Evolutionary conservation across 2,329 filamentous ascomycete species (phyloP).

Genomic region (Cladosporium austrohemisphaericum): DNA sequence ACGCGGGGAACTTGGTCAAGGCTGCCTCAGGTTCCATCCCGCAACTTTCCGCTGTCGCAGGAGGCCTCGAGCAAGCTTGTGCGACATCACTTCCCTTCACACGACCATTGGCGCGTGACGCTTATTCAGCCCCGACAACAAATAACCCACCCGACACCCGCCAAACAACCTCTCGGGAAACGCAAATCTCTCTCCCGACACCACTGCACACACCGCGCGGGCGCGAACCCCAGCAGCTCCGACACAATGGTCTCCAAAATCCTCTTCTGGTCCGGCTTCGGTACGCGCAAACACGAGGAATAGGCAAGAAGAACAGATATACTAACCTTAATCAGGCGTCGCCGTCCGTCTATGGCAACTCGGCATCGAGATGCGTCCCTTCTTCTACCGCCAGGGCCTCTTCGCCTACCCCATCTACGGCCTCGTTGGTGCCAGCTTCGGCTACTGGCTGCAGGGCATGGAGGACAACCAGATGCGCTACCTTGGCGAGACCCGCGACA

Average conservation of each 20-base stretch:
- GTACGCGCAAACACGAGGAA: conserved; percentile 47
- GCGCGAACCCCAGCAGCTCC: conserved; percentile 12
- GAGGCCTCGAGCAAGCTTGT: no score
- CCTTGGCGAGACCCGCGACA: conserved; percentile 72
- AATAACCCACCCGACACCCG: no score
- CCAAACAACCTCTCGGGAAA: no score
- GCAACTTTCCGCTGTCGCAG: no score
- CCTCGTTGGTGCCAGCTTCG: conserved; percentile 81
- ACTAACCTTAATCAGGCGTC: conserved; percentile 59
- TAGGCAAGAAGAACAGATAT: background rate
- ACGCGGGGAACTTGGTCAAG: no score
- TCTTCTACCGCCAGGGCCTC: conserved; percentile 78
- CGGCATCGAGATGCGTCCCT: conserved; percentile 95
- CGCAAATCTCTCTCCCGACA: background rate
- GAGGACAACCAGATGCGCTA: conserved; percentile 76
- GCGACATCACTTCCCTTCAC: conserved; percentile 12
- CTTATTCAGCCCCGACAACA: conserved; percentile 12
- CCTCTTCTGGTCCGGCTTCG: conserved; percentile 87
- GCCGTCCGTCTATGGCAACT: conserved; percentile 94
- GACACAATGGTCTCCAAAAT: conserved; percentile 53
- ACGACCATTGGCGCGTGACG: conserved; percentile 14
- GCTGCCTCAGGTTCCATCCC: no score
- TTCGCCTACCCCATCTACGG: conserved; percentile 93
- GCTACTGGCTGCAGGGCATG: conserved; percentile 93
- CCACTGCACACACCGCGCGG: conserved; percentile 12